phyloP scores from a whole-genome alignment of 2,329 filamentous ascomycete genomes.

The Aureobasidium sp. region DNA sequence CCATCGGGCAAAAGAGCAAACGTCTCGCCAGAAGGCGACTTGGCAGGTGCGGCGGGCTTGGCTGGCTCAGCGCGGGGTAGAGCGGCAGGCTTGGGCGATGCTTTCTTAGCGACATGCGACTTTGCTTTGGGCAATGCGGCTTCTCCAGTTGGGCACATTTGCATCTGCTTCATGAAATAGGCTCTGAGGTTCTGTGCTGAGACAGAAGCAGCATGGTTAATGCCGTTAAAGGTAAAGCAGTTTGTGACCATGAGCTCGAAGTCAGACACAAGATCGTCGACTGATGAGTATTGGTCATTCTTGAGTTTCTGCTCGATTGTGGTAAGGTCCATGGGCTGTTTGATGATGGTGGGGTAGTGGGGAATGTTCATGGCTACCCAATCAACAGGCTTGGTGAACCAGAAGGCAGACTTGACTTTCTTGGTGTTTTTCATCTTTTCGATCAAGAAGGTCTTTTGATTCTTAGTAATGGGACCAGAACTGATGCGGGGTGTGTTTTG shows the following conservation, averaged over 20 bases:
- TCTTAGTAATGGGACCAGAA: conserved; percentile 44
- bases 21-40: conserved; percentile 42
- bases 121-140: conserved; percentile 45
- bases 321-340: conserved; percentile 73
- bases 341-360: conserved; percentile 62
- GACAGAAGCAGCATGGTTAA: conserved; percentile 61
- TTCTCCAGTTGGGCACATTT: conserved; percentile 48
- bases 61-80: conserved; percentile 12
- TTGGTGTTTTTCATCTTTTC: conserved; percentile 66
- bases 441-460: conserved; percentile 54
- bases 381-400: conserved; percentile 72
- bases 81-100: conserved; percentile 24
- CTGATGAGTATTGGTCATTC: conserved; percentile 55
- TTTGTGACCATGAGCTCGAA: conserved; percentile 73
- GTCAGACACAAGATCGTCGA: conserved; percentile 67
- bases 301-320: conserved; percentile 77
- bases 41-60: conserved; percentile 35
- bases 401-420: conserved; percentile 70
- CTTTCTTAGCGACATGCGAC: conserved; percentile 47
- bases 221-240: conserved; percentile 72
- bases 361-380: conserved; percentile 67
- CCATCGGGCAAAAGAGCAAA: conserved; percentile 74
- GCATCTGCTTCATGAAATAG: conserved; percentile 53
- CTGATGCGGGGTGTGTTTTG: conserved; percentile 24
- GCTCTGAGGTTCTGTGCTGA: conserved; percentile 54